Evolutionary conservation across 176 grass and related monocot genomes (phyloP).

Genomic region (Ensete ventricosum): DNA sequence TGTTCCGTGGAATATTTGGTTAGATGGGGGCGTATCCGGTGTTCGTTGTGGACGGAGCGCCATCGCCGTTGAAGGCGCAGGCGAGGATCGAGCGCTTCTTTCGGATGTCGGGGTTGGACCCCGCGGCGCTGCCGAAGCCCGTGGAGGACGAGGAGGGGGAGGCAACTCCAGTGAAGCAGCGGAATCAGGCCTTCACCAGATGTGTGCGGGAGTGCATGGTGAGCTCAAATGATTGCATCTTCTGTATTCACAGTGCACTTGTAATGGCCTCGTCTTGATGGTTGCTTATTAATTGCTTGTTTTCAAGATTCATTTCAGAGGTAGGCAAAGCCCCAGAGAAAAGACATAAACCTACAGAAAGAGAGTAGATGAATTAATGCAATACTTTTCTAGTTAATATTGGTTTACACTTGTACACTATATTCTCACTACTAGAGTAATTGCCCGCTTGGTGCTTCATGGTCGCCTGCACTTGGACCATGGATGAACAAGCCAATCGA

Average conservation of each 20-base stretch:
- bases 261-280: neutral
- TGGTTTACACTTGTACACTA: too few relatives aligned
- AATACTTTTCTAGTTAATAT: too few relatives aligned
- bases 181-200: conserved; percentile 44
- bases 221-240: conserved; percentile 1
- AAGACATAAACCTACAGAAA: too few relatives aligned
- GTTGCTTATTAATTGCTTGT: conserved; percentile 4
- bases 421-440: too few relatives aligned
- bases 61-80: conserved; percentile 72
- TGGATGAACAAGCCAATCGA: too few relatives aligned
- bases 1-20: neutral
- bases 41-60: conserved; percentile 76
- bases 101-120: conserved; percentile 47
- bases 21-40: conserved; percentile 92
- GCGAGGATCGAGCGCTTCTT: conserved; percentile 86
- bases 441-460: too few relatives aligned
- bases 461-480: too few relatives aligned
- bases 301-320: neutral
- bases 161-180: conserved; percentile 24
- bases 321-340: too few relatives aligned
- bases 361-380: too few relatives aligned
- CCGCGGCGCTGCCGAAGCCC: conserved; percentile 31
- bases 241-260: neutral
- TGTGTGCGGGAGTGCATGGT: conserved; percentile 54
- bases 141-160: conserved; percentile 8